Conservation (phyloP, 2,329 filamentous ascomycete species). For the Apiospora rasikravindrae region DNA sequence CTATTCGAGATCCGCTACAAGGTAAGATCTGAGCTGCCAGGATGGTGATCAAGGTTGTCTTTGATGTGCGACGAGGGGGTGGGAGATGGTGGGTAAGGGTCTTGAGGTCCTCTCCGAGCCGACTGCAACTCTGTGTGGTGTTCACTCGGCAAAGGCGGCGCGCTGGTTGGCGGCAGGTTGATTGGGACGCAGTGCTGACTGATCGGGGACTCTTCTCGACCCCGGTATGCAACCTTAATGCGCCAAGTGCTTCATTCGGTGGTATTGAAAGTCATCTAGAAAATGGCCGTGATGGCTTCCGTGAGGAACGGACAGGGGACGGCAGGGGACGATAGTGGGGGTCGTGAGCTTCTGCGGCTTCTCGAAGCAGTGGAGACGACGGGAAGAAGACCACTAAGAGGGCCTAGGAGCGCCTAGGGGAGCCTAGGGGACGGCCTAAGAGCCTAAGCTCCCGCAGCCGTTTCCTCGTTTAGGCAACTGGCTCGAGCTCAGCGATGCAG, state of each 20-base stretch:
- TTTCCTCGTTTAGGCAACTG: neutral
- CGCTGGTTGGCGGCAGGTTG: neutral
- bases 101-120: neutral
- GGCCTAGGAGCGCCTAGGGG: neutral
- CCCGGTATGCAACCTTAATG: neutral
- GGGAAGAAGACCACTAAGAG: neutral
- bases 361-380: slow-evolving; percentile 10
- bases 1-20: neutral
- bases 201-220: neutral
- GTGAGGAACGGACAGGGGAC: neutral
- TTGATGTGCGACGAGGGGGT: neutral
- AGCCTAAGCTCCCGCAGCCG: neutral
- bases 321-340: neutral
- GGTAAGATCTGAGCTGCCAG: slow-evolving; percentile 4
- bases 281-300: neutral
- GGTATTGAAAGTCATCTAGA: neutral
- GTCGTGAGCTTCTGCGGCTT: neutral
- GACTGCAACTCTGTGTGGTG: neutral
- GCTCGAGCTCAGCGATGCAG: neutral
- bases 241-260: neutral
- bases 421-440: neutral
- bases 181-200: neutral
- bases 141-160: neutral
- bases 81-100: neutral
- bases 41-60: neutral